Base-by-base conservation (phyloP, 805 yeast species). In the Wickerhamomyces bovis region DNA sequence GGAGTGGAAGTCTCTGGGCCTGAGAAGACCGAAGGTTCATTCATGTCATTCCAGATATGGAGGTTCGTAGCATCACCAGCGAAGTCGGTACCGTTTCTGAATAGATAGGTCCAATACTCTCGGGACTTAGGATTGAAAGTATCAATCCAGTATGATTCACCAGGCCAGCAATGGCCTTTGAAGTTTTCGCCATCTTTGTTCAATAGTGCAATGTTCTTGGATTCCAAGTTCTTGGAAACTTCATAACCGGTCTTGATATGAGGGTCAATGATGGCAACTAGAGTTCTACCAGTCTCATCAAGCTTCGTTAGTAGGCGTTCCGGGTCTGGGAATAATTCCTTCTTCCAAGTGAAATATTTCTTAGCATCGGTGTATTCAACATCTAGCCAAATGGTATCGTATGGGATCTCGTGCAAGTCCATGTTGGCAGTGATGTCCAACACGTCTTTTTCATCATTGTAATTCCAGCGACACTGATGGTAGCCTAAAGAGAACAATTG, bases 401-500 rank as follows among this genome's bases (percentile, higher is more conserved):
- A 86, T 2, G 98, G 97, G 48, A 94, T 80, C 39, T 71, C 76
- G 56, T 78, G 62, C 49, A 75, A 70, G 63, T 92, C 98, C 75
- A 94, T 83, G 46, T 78, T 73, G 2, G 71, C 62, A 53, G 77
- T 76, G 13, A 94, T 84, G 8, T 73, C 79, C n/a, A 89, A 65
- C 1, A 94, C 92, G 65, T 94, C 99, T 11, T 73, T 73, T 60
- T 87, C 90, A 56, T 85, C 90, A 61, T 88, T 87, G 67, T 94
- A 94, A 64, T 94, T 94, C 99, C 99, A 94, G 59, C 98, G 77
- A 61, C 97, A 92, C 66, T 94, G 99, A 61, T 94, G 98, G 61
- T 94, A 88, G 0, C 96, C 98, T 13, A 89, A 64, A 0, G 96
- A 72, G 57, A 89, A 85, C 39, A 82, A 52, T 52, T 80, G 85